A percentile compares a stretch with the other conserved stretches of the same genome.
Evolutionary conservation across 2,329 filamentous ascomycete genomes (phyloP).

Genomic region (Arthrinium phaeospermum): DNA sequence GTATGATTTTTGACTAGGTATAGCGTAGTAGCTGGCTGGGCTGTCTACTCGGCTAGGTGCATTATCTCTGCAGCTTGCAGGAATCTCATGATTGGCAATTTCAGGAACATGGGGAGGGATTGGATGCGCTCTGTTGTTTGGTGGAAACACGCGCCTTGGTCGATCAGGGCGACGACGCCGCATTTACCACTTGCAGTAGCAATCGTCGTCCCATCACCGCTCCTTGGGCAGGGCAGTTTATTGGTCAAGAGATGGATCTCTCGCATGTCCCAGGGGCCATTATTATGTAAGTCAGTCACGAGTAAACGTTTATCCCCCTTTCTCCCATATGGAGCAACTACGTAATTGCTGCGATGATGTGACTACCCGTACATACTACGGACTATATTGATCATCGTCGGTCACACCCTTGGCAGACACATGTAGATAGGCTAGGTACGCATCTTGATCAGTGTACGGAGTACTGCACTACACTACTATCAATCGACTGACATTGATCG

Average conservation of each 20-base stretch:
- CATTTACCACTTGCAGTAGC: neutral
- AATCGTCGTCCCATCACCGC: neutral
- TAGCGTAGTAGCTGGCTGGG: neutral
- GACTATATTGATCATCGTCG: too few species aligned
- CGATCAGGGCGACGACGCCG: conserved; percentile 2
- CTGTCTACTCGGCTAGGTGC: neutral
- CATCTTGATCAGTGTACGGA: too few species aligned
- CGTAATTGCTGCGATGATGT: neutral
- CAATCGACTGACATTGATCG: too few species aligned
- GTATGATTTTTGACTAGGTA: neutral
- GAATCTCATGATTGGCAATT: conserved; percentile 13
- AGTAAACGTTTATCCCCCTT: neutral
- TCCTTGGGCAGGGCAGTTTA: neutral
- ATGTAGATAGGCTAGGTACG: neutral
- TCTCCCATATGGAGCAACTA: neutral
- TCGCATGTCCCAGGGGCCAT: neutral
- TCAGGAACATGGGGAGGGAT: neutral
- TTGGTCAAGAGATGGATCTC: neutral
- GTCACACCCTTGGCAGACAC: neutral
- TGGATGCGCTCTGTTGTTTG: neutral
- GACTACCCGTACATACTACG: neutral
- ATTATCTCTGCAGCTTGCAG: neutral
- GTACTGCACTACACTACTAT: too few species aligned
- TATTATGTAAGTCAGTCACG: neutral
- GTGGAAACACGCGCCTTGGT: neutral